Percentiles rank a stretch among this genome's conserved stretches.
Conservation (phyloP, 805 yeast genomes). For the Ogataea paraovalis region DNA sequence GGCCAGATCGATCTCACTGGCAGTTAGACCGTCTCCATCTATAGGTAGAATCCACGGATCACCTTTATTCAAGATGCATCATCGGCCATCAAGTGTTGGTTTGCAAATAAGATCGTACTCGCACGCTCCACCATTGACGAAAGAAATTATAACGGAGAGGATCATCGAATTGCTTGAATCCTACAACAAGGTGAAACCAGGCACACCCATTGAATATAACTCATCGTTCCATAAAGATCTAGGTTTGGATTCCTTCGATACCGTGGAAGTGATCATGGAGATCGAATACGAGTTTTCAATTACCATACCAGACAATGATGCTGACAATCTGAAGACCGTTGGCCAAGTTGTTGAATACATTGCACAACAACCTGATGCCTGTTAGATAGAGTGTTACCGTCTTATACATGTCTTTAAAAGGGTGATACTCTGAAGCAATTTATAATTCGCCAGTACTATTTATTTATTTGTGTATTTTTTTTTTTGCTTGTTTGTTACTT, state of each 20-base stretch:
- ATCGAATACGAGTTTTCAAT: conserved; percentile 73
- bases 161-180: conserved; percentile 61
- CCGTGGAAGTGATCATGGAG: conserved; percentile 70
- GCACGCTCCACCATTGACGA: conserved; percentile 55
- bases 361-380: conserved; percentile 54
- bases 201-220: conserved; percentile 30
- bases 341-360: conserved; percentile 91
- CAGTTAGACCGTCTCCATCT: background rate
- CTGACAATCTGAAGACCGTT: conserved; percentile 90
- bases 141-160: conserved; percentile 60
- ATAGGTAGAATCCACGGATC: background rate
- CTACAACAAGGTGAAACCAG: conserved; percentile 50
- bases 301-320: conserved; percentile 83
- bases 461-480: background rate
- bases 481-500: background rate
- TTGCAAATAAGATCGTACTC: conserved; percentile 40
- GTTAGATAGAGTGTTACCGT: conserved; percentile 21
- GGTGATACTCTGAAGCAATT: too few relatives aligned
- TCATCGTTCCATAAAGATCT: conserved; percentile 61
- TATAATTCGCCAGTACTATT: too few relatives aligned
- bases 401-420: too few relatives aligned
- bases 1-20: background rate
- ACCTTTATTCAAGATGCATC: background rate
- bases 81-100: background rate
- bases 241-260: conserved; percentile 68